A percentile compares a stretch with the other conserved stretches of the same genome.
These are phyloP conservation scores for Paecilomyces dactylethromorphus DNA, from an alignment of 2,329 filamentous ascomycete genomes.

Conservation along the genomic window DNA sequence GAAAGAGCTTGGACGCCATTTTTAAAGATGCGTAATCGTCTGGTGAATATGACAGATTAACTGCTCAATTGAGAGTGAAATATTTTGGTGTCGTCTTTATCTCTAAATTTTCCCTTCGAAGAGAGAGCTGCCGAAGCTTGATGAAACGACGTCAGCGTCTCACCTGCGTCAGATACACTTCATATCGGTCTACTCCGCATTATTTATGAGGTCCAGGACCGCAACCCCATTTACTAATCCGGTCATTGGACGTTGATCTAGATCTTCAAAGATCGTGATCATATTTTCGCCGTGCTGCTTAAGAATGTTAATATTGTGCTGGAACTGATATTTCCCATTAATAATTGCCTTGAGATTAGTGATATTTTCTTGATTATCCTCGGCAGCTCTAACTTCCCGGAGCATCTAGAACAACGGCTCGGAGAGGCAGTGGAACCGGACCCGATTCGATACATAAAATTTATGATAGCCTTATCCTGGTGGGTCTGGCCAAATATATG, in stretches of 20 bases:
- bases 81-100: not conserved
- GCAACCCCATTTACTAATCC: not conserved
- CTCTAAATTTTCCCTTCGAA: not conserved
- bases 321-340: not conserved
- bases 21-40: not conserved
- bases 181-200: not conserved
- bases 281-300: not conserved
- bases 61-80: not conserved
- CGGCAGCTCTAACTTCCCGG: not conserved
- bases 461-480: no score
- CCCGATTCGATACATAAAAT: no score
- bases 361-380: not conserved
- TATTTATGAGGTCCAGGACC: not conserved
- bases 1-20: conserved; percentile 61
- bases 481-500: no score
- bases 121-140: not conserved
- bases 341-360: not conserved
- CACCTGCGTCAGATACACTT: not conserved
- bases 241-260: not conserved
- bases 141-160: not conserved
- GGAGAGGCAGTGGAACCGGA: no score
- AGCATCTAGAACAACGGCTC: not conserved
- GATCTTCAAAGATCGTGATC: not conserved
- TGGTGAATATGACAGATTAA: not conserved
- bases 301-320: not conserved